Evolutionary conservation across 805 yeast genomes (phyloP).

Genomic region (Barnettozyma populi): DNA sequence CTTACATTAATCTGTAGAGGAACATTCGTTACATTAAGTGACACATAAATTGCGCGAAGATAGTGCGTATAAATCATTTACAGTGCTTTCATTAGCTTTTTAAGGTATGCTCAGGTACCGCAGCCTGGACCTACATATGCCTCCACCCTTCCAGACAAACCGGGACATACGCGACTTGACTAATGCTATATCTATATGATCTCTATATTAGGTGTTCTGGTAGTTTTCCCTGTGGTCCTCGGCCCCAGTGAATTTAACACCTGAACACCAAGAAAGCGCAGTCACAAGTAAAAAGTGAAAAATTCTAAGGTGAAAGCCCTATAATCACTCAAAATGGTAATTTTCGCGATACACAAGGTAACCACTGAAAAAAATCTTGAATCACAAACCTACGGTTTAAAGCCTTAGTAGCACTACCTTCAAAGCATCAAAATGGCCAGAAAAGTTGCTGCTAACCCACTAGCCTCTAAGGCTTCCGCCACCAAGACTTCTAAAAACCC

Average conservation of each 20-base stretch:
- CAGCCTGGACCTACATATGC: too few relatives aligned
- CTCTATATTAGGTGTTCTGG: too few relatives aligned
- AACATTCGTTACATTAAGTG: too few relatives aligned
- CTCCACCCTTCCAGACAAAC: too few relatives aligned
- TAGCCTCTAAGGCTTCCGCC: slow-evolving; percentile 66
- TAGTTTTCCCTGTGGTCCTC: too few relatives aligned
- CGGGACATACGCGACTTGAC: too few relatives aligned
- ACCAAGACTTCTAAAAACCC: slow-evolving; percentile 68
- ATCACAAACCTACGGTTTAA: not conserved
- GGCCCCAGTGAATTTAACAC: not conserved
- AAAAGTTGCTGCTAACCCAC: slow-evolving; percentile 98
- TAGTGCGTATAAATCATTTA: too few relatives aligned
- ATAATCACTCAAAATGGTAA: not conserved
- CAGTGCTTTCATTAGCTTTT: too few relatives aligned
- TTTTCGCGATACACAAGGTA: not conserved
- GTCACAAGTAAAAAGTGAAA: slow-evolving; percentile 3
- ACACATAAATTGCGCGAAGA: too few relatives aligned
- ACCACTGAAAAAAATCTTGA: slow-evolving; percentile 1
- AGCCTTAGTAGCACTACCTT: not conserved
- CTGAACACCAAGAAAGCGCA: slow-evolving; percentile 1
- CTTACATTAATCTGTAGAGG: not conserved
- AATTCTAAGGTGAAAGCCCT: not conserved
- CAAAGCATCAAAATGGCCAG: slow-evolving; percentile 26
- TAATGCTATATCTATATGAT: too few relatives aligned
- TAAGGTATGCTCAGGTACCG: too few relatives aligned